These are phyloP conservation scores for Penicillium cosmopolitanum DNA, from an alignment of 495 filamentous ascomycete species.

Conservation along the genomic window DNA sequence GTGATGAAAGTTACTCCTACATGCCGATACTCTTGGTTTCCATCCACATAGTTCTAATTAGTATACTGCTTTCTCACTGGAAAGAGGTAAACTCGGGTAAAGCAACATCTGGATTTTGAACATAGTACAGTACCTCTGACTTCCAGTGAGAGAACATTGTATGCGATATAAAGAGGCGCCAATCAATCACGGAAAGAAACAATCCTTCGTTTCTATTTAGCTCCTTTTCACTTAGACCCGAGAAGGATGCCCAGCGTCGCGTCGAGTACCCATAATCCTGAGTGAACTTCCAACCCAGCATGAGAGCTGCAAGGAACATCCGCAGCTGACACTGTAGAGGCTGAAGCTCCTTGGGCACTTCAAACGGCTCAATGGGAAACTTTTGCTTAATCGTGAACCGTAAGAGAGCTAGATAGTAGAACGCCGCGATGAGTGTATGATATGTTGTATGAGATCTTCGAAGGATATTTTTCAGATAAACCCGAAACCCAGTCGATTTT, in stretches of 20 bases:
- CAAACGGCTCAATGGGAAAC: not conserved
- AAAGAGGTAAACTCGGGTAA: too few species aligned
- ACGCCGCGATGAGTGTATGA: constrained; percentile 1
- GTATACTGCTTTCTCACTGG: too few species aligned
- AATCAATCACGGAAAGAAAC: constrained; percentile 2
- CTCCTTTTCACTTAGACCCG: constrained; percentile 1
- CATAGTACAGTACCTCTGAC: too few species aligned
- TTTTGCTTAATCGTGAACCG: not conserved
- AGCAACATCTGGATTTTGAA: too few species aligned
- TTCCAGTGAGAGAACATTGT: too few species aligned
- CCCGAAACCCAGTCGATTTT: too few species aligned
- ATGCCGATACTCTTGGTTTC: too few species aligned
- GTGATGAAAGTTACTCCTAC: too few species aligned
- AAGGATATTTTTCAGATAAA: not conserved
- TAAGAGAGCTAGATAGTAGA: constrained; percentile 4
- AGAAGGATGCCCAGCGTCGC: constrained; percentile 3
- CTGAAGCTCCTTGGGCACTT: constrained; percentile 2
- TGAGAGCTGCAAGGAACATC: constrained; percentile 1
- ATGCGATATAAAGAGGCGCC: not conserved
- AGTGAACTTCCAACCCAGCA: constrained; percentile 3
- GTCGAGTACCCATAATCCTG: constrained; percentile 1
- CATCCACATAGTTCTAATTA: too few species aligned
- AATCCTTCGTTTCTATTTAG: constrained; percentile 1
- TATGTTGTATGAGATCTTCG: constrained; percentile 4
- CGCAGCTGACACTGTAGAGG: not conserved